Evolutionary conservation across 2,329 filamentous ascomycete genomes (phyloP).

Genomic region (Penicillium sp.): DNA sequence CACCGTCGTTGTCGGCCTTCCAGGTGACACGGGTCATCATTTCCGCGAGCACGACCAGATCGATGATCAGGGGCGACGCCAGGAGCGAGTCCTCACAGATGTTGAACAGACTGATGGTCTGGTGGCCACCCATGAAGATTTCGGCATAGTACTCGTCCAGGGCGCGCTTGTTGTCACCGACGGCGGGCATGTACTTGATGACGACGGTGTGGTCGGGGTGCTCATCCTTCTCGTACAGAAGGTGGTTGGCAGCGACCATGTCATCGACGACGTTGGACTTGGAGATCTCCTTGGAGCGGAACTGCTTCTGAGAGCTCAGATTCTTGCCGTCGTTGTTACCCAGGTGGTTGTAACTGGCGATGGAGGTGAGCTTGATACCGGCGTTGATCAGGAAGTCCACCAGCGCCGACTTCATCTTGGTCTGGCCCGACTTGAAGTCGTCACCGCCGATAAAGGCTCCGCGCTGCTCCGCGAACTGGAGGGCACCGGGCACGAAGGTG

Average conservation of each 20-base stretch:
- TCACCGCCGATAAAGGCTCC: conserved; percentile 92
- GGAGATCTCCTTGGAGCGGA: conserved; percentile 99
- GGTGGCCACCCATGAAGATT: conserved; percentile 98
- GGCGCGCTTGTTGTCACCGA: conserved; percentile 98
- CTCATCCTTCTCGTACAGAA: conserved; percentile 88
- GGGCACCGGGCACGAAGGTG: conserved; percentile 92
- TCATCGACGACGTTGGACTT: conserved; percentile 99
- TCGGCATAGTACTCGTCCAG: conserved; percentile 99
- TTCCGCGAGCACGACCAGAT: conserved; percentile 87
- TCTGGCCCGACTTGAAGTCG: conserved; percentile 99
- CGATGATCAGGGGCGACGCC: conserved; percentile 94
- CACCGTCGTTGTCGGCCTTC: conserved; percentile 63
- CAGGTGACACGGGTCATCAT: conserved; percentile 99
- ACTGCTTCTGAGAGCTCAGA: conserved; percentile 93
- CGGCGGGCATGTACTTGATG: conserved; percentile 99
- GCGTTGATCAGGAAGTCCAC: conserved; percentile 98
- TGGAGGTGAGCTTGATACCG: conserved; percentile 97
- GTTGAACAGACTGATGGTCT: conserved; percentile 98
- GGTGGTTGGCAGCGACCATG: conserved; percentile 94
- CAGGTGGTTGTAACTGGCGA: conserved; percentile 98
- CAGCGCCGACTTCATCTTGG: conserved; percentile 99
- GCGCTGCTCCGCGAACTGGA: conserved; percentile 84
- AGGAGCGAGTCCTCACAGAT: conserved; percentile 98
- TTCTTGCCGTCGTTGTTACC: conserved; percentile 99
- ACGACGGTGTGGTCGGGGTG: conserved; percentile 98